Percentiles rank a stretch among this genome's conserved stretches.
Conservation (phyloP, 2,329 filamentous ascomycete species). For the Thielaviopsis populi region DNA sequence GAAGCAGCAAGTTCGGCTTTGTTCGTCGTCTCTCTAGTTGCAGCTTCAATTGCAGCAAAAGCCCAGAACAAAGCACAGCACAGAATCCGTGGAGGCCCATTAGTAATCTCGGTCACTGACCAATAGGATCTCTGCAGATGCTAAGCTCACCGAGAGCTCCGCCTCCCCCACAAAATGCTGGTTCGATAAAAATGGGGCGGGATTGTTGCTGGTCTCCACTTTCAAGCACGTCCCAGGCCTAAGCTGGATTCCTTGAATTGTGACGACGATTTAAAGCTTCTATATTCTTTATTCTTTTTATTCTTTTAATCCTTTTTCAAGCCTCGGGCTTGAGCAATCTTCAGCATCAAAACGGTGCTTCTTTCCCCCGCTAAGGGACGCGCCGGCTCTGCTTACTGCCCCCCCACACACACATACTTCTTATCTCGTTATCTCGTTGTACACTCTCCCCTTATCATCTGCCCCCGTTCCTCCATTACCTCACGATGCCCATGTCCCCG, state of each 20-base stretch:
- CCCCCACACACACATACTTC: too few species aligned
- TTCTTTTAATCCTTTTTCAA: not conserved
- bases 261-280: not conserved
- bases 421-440: not conserved
- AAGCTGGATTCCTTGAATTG: not conserved
- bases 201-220: not conserved
- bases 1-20: not conserved
- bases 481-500: not conserved
- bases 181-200: not conserved
- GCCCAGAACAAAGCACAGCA: not conserved
- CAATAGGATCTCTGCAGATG: not conserved
- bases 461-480: not conserved
- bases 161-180: not conserved
- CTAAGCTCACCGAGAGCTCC: conserved; percentile 1
- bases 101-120: conserved; percentile 7
- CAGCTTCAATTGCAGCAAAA: not conserved
- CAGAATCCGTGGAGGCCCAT: not conserved
- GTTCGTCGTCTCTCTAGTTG: not conserved
- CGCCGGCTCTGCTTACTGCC: not conserved
- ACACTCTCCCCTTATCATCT: not conserved
- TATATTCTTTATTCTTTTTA: not conserved
- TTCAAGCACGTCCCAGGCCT: not conserved
- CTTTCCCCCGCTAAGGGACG: not conserved
- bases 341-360: not conserved
- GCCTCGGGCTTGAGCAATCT: not conserved